Percentiles rank a stretch among this genome's conserved stretches.
phyloP scores from a whole-genome alignment of 129 eudicot genomes.

The Scalesia atractyloides region DNA sequence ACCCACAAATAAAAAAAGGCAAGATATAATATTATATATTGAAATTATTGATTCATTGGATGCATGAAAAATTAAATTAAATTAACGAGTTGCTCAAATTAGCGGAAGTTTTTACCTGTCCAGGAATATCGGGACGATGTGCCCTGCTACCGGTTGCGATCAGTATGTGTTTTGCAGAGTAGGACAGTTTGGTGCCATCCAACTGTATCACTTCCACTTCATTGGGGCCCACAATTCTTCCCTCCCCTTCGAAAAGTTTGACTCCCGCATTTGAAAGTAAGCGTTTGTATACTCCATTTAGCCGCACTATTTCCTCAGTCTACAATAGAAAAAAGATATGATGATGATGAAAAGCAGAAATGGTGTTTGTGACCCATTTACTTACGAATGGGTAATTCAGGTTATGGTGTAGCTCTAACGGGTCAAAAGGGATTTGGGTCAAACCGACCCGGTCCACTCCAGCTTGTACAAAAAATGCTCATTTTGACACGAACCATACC shows the following conservation, averaged over 20 bases:
- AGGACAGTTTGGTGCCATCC: conserved; percentile 78
- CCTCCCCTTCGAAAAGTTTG: conserved; percentile 93
- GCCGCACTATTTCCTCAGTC: conserved; percentile 88
- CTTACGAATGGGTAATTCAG: neutral
- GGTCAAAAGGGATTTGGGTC: neutral
- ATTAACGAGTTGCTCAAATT: neutral
- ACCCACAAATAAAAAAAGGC: conserved; percentile 16
- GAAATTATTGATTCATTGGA: neutral
- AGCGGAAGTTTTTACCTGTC: conserved; percentile 51
- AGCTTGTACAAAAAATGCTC: neutral
- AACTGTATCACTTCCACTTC: conserved; percentile 84
- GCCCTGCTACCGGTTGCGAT: conserved; percentile 97
- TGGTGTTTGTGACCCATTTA: neutral
- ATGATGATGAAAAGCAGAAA: conserved; percentile 19
- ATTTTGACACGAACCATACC: neutral
- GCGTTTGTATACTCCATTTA: conserved; percentile 80
- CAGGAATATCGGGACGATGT: conserved; percentile 82
- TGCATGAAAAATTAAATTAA: conserved; percentile 6
- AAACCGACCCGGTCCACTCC: neutral
- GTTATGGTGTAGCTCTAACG: neutral
- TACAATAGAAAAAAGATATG: conserved; percentile 35
- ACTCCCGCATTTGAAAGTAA: conserved; percentile 88
- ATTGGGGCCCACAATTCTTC: conserved; percentile 82
- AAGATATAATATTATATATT: neutral
- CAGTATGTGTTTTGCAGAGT: conserved; percentile 79